Conservation (phyloP, 805 yeast genomes). For the Kazachstania bromeliacearum region DNA sequence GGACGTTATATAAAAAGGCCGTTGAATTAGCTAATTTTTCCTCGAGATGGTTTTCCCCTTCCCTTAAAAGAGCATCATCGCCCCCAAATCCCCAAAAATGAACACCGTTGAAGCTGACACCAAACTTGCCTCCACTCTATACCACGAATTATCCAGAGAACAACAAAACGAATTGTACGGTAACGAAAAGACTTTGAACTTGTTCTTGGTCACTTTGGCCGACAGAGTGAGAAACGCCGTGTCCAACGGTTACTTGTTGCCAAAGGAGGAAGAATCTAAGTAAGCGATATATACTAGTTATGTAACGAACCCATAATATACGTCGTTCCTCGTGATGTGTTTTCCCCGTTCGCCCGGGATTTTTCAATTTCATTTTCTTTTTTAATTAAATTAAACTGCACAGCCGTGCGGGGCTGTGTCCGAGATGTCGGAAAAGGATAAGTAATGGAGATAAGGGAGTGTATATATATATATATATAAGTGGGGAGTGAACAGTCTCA, state of each 20-base stretch:
- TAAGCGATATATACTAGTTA: too few species aligned
- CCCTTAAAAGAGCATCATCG: too few species aligned
- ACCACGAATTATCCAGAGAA: conserved; percentile 9
- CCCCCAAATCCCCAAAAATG: background rate
- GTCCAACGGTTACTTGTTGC: conserved; percentile 8
- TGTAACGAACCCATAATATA: too few species aligned
- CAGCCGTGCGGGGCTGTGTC: too few species aligned
- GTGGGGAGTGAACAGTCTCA: too few species aligned
- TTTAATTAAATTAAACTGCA: too few species aligned
- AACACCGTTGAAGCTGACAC: conserved; percentile 1
- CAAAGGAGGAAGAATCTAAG: conserved; percentile 3
- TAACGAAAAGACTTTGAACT: conserved; percentile 10
- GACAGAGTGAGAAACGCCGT: conserved; percentile 9
- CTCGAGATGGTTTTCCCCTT: too few species aligned
- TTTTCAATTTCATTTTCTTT: too few species aligned
- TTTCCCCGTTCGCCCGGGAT: too few species aligned
- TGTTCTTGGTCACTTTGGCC: conserved; percentile 16
- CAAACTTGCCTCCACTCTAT: conserved; percentile 5
- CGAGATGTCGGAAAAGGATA: too few species aligned
- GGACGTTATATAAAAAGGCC: background rate
- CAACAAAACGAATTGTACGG: conserved; percentile 10
- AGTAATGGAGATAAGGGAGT: background rate
- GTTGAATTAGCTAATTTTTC: background rate
- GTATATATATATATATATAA: background rate
- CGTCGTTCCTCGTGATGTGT: too few species aligned